Base-by-base conservation (phyloP, 148 eudicot genomes). In the Pharnaceum exiguum region DNA sequence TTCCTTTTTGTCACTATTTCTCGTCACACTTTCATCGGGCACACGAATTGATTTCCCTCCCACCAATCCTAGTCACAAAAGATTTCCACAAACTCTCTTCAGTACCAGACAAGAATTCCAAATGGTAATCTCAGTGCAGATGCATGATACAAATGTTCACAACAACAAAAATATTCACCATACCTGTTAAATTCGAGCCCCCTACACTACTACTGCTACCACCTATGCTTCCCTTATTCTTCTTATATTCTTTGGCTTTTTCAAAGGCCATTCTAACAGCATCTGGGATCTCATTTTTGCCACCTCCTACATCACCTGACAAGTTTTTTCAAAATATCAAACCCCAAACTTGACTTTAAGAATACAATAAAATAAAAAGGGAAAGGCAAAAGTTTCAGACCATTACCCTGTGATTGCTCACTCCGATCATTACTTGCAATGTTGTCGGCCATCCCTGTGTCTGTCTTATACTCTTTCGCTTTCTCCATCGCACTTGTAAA, bases 171-270 rank as follows among this genome's bases (percentile, higher is more conserved):
- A 39, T 24, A 60, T 17, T 29, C 50, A 26, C 16, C 40, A 53
- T 57, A 62, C 74, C 64, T 43, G 54, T 32, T 40, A 33, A 12
- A 7, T 63, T 57, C n/a, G 22, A 26, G 35, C 28, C 57, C 17
- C 44, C 63, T 21, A 32, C 11, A 50, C 36, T 44, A 44, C 51
- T 42, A 27, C 51, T 49, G 46, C 37, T 53, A 50, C 37, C 46
- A 31, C 37, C 59, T 21, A 62, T 37, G 51, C 5, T 26, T 40
- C 57, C 79, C 57, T 71, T 67, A 19, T 53, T 63, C 55, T 71
- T 63, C 63, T 63, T 62, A 52, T 76, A 71, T 53, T 76, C 70
- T 32, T 49, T 56, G 21, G 67, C 75, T 52, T 75, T 75, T 63
- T 60, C 83, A 77, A 72, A 64, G 11, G 72, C 68, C n/a, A 69